These are phyloP conservation scores for Wilhelminamyces savonicus DNA, from an alignment of 805 yeast species.

Conservation along the genomic window DNA sequence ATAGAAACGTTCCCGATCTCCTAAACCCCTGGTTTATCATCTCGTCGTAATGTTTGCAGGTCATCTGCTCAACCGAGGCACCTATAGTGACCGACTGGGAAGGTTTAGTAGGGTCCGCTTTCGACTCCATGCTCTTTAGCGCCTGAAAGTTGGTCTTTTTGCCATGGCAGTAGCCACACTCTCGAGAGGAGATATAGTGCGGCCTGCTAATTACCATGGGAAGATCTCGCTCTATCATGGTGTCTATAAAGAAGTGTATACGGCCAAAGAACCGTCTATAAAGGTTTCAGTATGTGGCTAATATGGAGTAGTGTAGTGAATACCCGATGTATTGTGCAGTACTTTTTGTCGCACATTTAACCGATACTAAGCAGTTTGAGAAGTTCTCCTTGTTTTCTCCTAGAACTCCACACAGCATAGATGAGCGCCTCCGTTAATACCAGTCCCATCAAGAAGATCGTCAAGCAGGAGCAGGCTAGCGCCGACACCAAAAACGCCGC, in stretches of 20 bases:
- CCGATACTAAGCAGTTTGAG: no score
- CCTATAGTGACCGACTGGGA: constrained; percentile 24
- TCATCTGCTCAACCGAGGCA: constrained; percentile 37
- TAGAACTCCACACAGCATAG: constrained; percentile 1
- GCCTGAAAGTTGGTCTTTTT: constrained; percentile 33
- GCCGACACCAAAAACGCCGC: no score
- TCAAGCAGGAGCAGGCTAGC: no score
- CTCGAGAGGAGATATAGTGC: constrained; percentile 33
- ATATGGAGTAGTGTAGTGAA: no score
- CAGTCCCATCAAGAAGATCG: constrained; percentile 8
- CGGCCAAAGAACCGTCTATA: no score
- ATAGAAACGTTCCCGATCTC: constrained; percentile 67
- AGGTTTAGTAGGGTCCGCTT: constrained; percentile 11
- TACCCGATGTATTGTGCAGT: no score
- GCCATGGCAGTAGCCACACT: constrained; percentile 76
- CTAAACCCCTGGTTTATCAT: constrained; percentile 71
- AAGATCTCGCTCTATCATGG: no score
- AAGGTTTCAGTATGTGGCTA: no score
- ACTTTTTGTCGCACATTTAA: no score
- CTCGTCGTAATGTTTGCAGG: constrained; percentile 51
- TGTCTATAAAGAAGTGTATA: no score
- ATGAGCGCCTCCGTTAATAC: constrained; percentile 6
- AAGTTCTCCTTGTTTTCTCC: no score
- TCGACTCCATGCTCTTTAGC: constrained; percentile 9
- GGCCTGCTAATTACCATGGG: constrained; percentile 38